These are phyloP conservation scores for Boletus smithii DNA, from an alignment of 1,284 basidiomycete species.

Conservation along the genomic window DNA sequence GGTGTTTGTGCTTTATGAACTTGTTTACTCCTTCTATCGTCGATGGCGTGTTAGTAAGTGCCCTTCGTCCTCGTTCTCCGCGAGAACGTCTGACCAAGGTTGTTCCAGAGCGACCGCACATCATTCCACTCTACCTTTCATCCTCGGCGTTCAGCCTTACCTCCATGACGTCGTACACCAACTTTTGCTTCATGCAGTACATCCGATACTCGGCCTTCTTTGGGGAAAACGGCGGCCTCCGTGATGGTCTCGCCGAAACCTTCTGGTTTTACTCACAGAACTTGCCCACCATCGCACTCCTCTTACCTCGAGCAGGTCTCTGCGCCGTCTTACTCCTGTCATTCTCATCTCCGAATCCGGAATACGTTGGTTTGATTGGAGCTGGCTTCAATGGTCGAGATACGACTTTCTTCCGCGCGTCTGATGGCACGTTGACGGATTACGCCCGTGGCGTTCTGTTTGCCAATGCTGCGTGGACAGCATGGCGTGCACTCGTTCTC, in stretches of 20 bases:
- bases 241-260: slow-evolving; percentile 72
- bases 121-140: slow-evolving; percentile 79
- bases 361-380: slow-evolving; percentile 45
- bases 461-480: slow-evolving; percentile 75
- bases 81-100: neutral
- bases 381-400: slow-evolving; percentile 55
- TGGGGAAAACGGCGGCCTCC: slow-evolving; percentile 50
- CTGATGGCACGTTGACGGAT: slow-evolving; percentile 60
- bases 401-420: slow-evolving; percentile 63
- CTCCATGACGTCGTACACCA: slow-evolving; percentile 72
- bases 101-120: slow-evolving; percentile 67
- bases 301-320: slow-evolving; percentile 78
- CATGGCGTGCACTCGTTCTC: slow-evolving; percentile 63
- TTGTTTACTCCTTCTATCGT: slow-evolving; percentile 75
- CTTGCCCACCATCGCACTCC: slow-evolving; percentile 67
- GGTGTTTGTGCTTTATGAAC: slow-evolving; percentile 78
- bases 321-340: slow-evolving; percentile 64
- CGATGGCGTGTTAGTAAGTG: slow-evolving; percentile 83
- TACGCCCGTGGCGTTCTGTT: slow-evolving; percentile 74
- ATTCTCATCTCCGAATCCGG: slow-evolving; percentile 53
- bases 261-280: slow-evolving; percentile 80
- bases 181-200: slow-evolving; percentile 80
- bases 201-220: slow-evolving; percentile 67
- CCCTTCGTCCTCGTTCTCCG: slow-evolving; percentile 1
- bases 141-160: slow-evolving; percentile 70